Base-by-base conservation (phyloP, 768 basidiomycete species). In the Tricholoma bakamatsutake region DNA sequence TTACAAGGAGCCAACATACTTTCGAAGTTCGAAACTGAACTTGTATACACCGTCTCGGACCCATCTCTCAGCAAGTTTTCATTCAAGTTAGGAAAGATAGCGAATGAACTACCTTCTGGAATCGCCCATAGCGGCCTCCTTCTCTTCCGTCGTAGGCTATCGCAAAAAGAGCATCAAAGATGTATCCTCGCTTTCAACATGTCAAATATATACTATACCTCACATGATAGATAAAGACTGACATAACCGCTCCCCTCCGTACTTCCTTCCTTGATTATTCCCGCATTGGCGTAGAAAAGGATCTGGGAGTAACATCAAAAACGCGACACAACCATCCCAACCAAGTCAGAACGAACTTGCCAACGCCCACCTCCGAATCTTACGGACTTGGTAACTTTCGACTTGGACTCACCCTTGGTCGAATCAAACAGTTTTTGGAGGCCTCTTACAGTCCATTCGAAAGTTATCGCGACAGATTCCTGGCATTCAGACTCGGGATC, bases 241-340 rank as follows among this genome's bases (percentile, higher is more conserved):
- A 90, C 79, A 62, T 79, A 88, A 15, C 80, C 77, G 6, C 79
- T 75, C 5, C 79, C 75, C 2, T 76, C 77, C 11, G 73, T 66
- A n/a, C 68, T 60, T 2, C 73, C 74, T 48, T 81, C 79, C 42
- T 79, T 78, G n/a, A 77, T 72, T 17, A 78, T 80, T 0, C 90
- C 89, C 39, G 88, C 85, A 66, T 91, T 93, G 5, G 90, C 79
- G 65, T 93, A 94, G 71, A 92, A 92, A 46, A 94, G 68, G 45
- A 92, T 84, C 83, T 92, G 61, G 9, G 43, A 11, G 53, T 59
- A 39, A 24, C 27, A n/a, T 35, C 34, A 55, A 17, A 24, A 27
- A 17, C 24, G 18, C 9, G 17, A 40, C n/a, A 7, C 3, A 24
- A 9, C 9, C 15, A 40, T 17, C 17, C 3, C 17, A 37, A 21